Base-by-base conservation (phyloP, 768 basidiomycete genomes). In the Lactarius hatsudake region DNA sequence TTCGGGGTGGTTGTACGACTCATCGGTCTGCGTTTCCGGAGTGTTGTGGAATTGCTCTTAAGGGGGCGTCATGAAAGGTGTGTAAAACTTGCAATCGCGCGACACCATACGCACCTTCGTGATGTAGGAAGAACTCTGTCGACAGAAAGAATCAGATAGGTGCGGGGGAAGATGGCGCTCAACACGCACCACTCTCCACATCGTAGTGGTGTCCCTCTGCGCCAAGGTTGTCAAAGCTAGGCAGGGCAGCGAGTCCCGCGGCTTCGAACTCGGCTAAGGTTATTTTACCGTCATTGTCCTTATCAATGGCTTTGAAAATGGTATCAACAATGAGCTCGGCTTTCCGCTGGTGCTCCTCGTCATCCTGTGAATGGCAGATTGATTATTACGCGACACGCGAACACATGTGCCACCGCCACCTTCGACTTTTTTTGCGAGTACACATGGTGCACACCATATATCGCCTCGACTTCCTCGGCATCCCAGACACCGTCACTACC, bases 21-120 rank as follows among this genome's bases (percentile, higher is more conserved):
- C 93, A 75, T 98, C 96, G 0, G 94, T 95, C 77, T 98, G 97
- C 0, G 96, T 98, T 75, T 98, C 97, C 0, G 95, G 96, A 42
- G 96, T 98, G 34, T 88, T 90, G 78, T 99, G 97, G 82, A 83
- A 97, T 78, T 93, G 79, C 79, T 98, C 93, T 93, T 72, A 17
- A 28, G 17, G 12, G 38, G 32, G n/a, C 20, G 36, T 66, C 65
- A 34, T 57, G 64, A 56, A 26, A 13, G 12, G 59, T 26, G 61
- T 34, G 28, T 64, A 58, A 51, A 64, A 20, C 18, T 30, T 7
- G 57, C 9, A 26, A 23, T 20, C 18, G 7, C 26, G 66, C 60
- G 18, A 42, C 53, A 43, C 51, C 38, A 15, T 43, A 71, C 78
- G 73, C 67, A 89, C 94, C 96, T 86, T 99, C 97, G 78, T 99